Conservation (phyloP, 2,329 filamentous ascomycete genomes). For the Neofusicoccum umdonicola region DNA sequence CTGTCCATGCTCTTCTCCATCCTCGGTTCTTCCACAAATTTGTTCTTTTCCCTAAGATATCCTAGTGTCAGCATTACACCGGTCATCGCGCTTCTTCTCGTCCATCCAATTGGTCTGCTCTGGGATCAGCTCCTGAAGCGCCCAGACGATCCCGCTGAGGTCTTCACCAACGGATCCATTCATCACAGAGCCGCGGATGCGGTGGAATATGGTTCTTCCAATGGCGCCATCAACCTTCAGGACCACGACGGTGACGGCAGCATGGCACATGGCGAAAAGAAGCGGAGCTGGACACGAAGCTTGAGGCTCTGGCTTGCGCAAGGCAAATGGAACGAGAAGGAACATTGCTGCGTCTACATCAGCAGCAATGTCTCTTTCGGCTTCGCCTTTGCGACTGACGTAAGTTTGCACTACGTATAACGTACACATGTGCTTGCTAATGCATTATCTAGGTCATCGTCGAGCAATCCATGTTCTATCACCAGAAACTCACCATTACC, state of each 20-base stretch:
- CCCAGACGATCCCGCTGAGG: slow-evolving; percentile 52
- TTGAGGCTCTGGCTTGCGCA: slow-evolving; percentile 74
- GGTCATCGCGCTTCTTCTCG: slow-evolving; percentile 80
- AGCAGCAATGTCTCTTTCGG: slow-evolving; percentile 88
- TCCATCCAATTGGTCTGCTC: slow-evolving; percentile 76
- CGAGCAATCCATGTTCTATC: slow-evolving; percentile 85
- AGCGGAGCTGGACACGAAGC: slow-evolving; percentile 33
- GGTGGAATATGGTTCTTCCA: neutral
- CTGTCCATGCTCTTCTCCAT: slow-evolving; percentile 78
- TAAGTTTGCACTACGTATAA: slow-evolving; percentile 28
- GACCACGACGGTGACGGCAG: neutral
- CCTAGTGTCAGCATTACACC: slow-evolving; percentile 87
- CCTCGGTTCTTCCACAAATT: slow-evolving; percentile 76
- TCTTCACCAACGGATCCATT: slow-evolving; percentile 58
- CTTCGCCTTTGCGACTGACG: slow-evolving; percentile 84
- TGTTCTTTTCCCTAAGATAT: slow-evolving; percentile 88
- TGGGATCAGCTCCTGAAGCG: slow-evolving; percentile 74
- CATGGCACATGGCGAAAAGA: neutral
- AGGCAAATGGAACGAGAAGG: slow-evolving; percentile 82
- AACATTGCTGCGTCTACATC: slow-evolving; percentile 85
- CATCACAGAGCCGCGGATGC: slow-evolving; percentile 19
- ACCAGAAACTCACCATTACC: slow-evolving; percentile 70
- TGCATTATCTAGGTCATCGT: slow-evolving; percentile 62
- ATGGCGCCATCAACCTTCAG: neutral
- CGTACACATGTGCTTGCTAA: slow-evolving; percentile 12